phyloP scores from a whole-genome alignment of 73 alveolate species.

The Tetrahymena elliotti region DNA sequence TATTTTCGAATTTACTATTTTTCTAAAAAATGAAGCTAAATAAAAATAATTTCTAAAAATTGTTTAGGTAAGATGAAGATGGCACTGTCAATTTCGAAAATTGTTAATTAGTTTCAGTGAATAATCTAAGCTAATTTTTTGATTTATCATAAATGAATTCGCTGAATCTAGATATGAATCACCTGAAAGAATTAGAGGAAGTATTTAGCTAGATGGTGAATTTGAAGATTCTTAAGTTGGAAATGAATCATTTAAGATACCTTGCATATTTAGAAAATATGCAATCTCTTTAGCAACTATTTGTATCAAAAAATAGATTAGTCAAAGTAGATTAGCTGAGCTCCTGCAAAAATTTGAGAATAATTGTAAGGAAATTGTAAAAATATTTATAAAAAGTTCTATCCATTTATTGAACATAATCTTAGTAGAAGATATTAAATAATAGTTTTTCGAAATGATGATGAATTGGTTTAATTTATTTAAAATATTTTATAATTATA shows the following conservation, averaged over 20 bases:
- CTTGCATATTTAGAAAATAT: background rate
- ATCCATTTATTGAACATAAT: background rate
- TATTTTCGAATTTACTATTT: background rate
- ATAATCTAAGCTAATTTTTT: background rate
- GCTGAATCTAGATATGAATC: background rate
- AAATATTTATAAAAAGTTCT: background rate
- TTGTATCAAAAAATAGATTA: background rate
- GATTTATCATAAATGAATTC: background rate
- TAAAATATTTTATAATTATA: too few relatives aligned
- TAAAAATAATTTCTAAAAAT: background rate
- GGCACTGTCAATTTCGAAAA: background rate
- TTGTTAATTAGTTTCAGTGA: background rate
- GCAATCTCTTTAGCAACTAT: background rate
- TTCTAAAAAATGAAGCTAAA: background rate
- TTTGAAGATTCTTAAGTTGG: background rate
- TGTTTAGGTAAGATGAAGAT: background rate
- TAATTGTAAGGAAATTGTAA: background rate
- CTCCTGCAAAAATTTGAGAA: background rate
- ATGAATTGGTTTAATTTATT: background rate
- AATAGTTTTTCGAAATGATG: too few relatives aligned
- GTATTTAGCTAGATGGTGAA: background rate
- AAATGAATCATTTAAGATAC: background rate
- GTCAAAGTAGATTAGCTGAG: background rate
- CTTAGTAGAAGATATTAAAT: too few relatives aligned
- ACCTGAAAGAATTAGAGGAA: background rate